A percentile compares a stretch with the other conserved stretches of the same genome.
These are phyloP conservation scores for Daldinia childiae DNA, from an alignment of 495 filamentous ascomycete genomes.

Conservation along the genomic window DNA sequence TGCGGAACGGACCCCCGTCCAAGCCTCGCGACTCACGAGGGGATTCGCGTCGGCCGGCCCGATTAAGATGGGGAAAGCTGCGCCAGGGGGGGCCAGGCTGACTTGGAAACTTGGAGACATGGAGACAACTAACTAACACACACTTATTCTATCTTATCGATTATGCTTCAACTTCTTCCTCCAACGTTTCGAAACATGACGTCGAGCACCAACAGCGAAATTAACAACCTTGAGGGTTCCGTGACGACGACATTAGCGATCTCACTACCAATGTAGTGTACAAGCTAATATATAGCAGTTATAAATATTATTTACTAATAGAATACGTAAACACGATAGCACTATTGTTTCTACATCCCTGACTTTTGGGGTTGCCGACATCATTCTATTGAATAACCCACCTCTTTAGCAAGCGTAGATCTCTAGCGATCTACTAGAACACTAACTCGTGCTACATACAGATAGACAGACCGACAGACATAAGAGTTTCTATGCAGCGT, in stretches of 20 bases:
- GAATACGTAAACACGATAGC: not conserved
- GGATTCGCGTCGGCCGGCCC: conserved; percentile 34
- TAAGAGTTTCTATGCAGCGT: not conserved
- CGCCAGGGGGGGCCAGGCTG: conserved; percentile 1
- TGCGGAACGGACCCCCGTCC: conserved; percentile 37
- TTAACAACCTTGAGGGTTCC: not conserved
- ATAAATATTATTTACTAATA: not conserved
- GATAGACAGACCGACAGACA: not conserved
- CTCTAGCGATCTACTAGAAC: not conserved
- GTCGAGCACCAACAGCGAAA: not conserved
- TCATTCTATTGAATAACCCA: not conserved
- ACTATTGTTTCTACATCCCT: not conserved
- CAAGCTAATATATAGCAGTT: too few relatives aligned
- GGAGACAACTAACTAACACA: too few relatives aligned
- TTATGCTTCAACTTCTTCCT: not conserved
- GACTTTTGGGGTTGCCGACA: not conserved
- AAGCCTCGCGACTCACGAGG: conserved; percentile 28
- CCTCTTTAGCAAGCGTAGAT: not conserved
- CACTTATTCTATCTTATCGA: not conserved
- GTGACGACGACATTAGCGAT: not conserved
- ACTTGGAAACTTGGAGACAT: not conserved
- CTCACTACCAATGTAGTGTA: too few relatives aligned
- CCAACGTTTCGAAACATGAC: not conserved
- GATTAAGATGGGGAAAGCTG: conserved; percentile 28
- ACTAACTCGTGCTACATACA: not conserved